Percentiles rank a stretch among this genome's conserved stretches.
phyloP scores from a whole-genome alignment of 169 alveolate genomes.

The Cyclospora cayetanensis region DNA sequence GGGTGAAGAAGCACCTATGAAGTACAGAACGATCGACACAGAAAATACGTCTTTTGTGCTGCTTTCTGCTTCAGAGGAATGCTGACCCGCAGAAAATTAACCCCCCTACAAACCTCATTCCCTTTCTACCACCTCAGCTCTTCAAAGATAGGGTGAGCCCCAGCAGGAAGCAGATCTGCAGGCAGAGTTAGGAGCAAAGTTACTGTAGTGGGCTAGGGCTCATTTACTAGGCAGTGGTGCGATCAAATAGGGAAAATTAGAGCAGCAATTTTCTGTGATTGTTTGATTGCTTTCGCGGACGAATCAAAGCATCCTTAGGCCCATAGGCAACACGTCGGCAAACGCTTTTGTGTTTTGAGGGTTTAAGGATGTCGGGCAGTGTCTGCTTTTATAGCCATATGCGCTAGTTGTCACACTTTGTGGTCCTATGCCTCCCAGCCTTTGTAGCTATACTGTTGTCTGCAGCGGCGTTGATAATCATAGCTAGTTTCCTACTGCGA shows the following conservation, averaged over 20 bases:
- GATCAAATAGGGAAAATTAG: neutral
- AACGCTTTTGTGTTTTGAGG: neutral
- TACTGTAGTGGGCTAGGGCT: too few relatives aligned
- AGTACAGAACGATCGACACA: too few relatives aligned
- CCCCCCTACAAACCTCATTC: neutral
- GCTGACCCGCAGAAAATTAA: too few relatives aligned
- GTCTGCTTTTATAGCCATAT: neutral
- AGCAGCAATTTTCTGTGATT: neutral
- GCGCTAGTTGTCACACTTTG: neutral
- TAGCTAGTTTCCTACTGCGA: too few relatives aligned
- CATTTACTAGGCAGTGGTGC: too few relatives aligned
- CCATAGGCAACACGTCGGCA: neutral
- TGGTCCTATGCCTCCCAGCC: neutral
- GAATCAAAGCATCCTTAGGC: neutral
- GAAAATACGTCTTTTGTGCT: too few relatives aligned
- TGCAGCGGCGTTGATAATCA: neutral
- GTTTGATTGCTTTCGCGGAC: neutral
- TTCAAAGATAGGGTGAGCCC: neutral
- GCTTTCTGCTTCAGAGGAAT: too few relatives aligned
- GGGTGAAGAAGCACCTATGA: too few relatives aligned
- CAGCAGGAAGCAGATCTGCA: neutral
- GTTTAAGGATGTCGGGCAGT: neutral
- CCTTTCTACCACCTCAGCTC: neutral
- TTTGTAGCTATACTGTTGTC: neutral
- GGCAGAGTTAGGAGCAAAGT: neutral